Conservation (phyloP, 2,329 filamentous ascomycete species). For the Gnomoniopsis smithogilvyi region DNA sequence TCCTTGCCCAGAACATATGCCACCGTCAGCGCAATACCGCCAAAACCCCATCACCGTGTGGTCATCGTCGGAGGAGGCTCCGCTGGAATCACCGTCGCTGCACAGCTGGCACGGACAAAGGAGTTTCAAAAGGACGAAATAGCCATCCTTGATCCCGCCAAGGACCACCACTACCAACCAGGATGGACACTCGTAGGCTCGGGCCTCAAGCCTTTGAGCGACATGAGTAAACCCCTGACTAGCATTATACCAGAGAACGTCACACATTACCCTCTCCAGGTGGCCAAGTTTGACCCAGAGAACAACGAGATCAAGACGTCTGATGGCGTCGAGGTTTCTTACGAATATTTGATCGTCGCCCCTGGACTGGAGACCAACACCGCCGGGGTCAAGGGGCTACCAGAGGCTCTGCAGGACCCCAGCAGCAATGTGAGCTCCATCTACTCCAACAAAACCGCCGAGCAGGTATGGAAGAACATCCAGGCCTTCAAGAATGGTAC, state of each 20-base stretch:
- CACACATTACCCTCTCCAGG: slow-evolving; percentile 31
- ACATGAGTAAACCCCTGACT: slow-evolving; percentile 27
- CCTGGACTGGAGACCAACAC: slow-evolving; percentile 35
- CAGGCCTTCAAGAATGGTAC: slow-evolving; percentile 32
- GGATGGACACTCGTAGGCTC: slow-evolving; percentile 37
- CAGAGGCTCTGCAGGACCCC: slow-evolving; percentile 31
- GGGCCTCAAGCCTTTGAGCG: slow-evolving; percentile 28
- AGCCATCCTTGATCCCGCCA: slow-evolving; percentile 33
- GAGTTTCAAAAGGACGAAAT: slow-evolving; percentile 30
- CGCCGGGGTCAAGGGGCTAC: slow-evolving; percentile 30
- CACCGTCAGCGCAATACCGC: slow-evolving; percentile 16
- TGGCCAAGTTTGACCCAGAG: slow-evolving; percentile 31
- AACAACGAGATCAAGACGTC: slow-evolving; percentile 33
- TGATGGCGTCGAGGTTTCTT: slow-evolving; percentile 32
- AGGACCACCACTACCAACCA: slow-evolving; percentile 32
- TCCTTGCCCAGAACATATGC: slow-evolving; percentile 13
- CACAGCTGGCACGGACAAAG: slow-evolving; percentile 20
- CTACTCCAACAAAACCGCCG: slow-evolving; percentile 32
- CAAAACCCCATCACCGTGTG: slow-evolving; percentile 21
- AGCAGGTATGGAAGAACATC: slow-evolving; percentile 33
- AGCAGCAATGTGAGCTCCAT: slow-evolving; percentile 33
- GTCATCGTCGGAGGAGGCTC: slow-evolving; percentile 23
- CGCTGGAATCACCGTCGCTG: slow-evolving; percentile 21
- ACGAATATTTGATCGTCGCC: slow-evolving; percentile 35
- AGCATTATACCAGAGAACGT: slow-evolving; percentile 30